A percentile compares a stretch with the other conserved stretches of the same genome.
Evolutionary conservation across 345 rosid species (phyloP).

Genomic region (Orychophragmus violaceus): DNA sequence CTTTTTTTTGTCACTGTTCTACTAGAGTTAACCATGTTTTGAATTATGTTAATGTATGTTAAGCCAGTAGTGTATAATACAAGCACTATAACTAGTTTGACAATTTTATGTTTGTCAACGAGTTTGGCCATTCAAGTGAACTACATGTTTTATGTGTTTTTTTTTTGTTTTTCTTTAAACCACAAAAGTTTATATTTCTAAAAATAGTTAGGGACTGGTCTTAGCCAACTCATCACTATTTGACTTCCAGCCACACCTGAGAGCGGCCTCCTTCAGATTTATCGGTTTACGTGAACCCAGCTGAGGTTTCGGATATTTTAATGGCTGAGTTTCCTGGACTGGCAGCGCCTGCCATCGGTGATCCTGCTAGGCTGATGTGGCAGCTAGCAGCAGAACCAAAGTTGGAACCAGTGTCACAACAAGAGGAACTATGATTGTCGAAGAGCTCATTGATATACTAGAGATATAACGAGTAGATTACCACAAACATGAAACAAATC

Average conservation of each 20-base stretch:
- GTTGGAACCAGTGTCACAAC: conserved; percentile 55
- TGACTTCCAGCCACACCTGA: conserved; percentile 46
- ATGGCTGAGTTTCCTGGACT: conserved; percentile 44
- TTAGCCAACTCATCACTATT: conserved; percentile 35
- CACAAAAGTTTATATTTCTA: neutral
- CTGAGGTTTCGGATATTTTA: conserved; percentile 43
- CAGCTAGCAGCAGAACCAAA: conserved; percentile 57
- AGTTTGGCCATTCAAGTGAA: neutral
- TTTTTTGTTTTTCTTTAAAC: neutral
- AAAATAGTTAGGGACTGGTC: conserved; percentile 33
- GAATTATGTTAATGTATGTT: neutral
- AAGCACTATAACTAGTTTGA: neutral
- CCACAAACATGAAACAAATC: conserved; percentile 33
- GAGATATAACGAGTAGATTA: conserved; percentile 63
- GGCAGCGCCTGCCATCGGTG: neutral
- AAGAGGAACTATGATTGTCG: conserved; percentile 47
- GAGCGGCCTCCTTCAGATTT: conserved; percentile 32
- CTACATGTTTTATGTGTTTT: neutral
- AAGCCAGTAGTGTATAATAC: neutral
- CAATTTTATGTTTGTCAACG: no score
- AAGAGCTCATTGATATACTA: conserved; percentile 43
- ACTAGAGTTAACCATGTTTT: no score
- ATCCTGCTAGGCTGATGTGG: conserved; percentile 46
- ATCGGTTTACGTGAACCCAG: neutral
- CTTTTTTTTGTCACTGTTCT: no score